Base-by-base conservation (phyloP, 164 flowering plant genomes). In the Paratinospora sagittata region DNA sequence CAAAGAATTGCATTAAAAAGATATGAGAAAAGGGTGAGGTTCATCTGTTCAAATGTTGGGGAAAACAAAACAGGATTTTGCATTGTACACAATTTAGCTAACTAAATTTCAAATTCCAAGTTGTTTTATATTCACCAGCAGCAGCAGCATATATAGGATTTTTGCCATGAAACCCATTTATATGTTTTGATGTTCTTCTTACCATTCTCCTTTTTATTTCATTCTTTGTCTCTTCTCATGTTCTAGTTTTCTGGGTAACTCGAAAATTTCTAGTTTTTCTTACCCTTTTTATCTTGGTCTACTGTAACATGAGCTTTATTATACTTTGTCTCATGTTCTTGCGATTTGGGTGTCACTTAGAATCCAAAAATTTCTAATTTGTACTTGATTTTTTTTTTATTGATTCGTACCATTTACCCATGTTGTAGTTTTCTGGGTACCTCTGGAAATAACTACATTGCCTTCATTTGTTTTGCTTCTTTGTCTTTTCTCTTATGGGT, bases 381-480 rank as follows among this genome's bases (percentile, higher is more conserved):
- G 58, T 13, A 10, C 58, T 52, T 52, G 58, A 17, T 52, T 52
- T 52, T n/a, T n/a, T n/a, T n/a, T n/a, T 52, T 19, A 52, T 52
- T 17, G 58, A 52, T 52, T 52, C 58, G 19, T 52, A 17, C 19
- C n/a, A 19, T 17, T 4, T 4, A 49, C n/a, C 16, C n/a, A 17
- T 49, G 55, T 19, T 49, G 17, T 49, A 49, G 12, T 19, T 13
- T 49, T 11, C 19, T 11, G 55, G 55, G 55, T 17, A 49, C 19
- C 55, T 49, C 55, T 49, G 55, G 55, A 52, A 52, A 19, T 19
- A 49, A 52, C n/a, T 52, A 16, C 58, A 52, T 52, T 52, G 58
- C 58, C n/a, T 27, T 61, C 64, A 73, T 76, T 72, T 24, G 26
- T n/a, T 81, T 81, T 82, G 80, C 77, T 69, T 61, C 74, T 78